Evolutionary conservation across 345 rosid species (phyloP), one percentile per base, ranked within the genome.

Genomic region (Excoecaria cochinchinensis): DNA sequence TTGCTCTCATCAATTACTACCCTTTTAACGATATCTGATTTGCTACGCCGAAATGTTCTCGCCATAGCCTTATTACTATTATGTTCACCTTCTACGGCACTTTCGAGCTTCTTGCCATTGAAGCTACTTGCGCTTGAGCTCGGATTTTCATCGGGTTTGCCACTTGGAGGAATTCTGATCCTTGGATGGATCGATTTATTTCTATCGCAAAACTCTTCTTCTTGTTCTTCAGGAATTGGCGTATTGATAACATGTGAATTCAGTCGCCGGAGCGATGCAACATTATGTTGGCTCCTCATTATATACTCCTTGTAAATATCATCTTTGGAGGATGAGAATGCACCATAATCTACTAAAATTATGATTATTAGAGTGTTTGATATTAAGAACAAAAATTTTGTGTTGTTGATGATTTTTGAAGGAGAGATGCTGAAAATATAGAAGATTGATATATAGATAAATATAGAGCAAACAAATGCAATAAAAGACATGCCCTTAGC

Each of bases 331-430:
- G 31, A 31, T 0, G 31, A 31, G 31, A 31, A 31, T 31, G 31
- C 31, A 31, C 31, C 31, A 61, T 85, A 91, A 75, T 31, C 31
- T 17, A 83, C 88, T 1, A 87, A 85, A 25, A 91, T 88, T 77
- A 91, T 86, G 83, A 89, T 80, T 63, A 90, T 85, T 55, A 90
- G 82, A 77, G 87, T 85, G 84, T 89, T 91, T 79, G 89, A 91
- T 62, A 93, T 82, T 80, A 89, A 82, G 74, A 89, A 90, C 90
- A 87, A 89, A 65, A 91, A 82, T 31, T 84, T 88, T 65, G 84
- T 71, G 76, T 85, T 84, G 77, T 67, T 77, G 36, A 91, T 60
- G n/a, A 86, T 83, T 3, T 84, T 59, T 0, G 87, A 83, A 39
- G 89, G 90, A 68, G 95, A 91, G 58, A 90, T 58, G 79, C 78